Conservation (phyloP, 2,329 filamentous ascomycete species). For the Ophiocordyceps robertsii region DNA sequence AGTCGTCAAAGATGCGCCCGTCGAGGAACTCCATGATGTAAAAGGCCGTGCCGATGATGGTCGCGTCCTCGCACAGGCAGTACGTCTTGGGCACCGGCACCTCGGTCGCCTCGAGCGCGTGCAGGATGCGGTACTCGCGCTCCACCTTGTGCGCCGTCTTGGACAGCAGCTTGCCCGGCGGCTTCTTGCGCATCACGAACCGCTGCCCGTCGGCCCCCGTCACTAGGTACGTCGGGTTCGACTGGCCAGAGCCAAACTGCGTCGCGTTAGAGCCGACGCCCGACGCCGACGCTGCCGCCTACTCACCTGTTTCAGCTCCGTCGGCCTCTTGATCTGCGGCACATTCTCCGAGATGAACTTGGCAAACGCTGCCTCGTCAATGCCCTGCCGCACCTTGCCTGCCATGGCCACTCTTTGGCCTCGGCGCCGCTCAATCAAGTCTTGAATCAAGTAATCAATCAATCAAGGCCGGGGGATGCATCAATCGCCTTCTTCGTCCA, state of each 20-base stretch:
- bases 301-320: slow-evolving; percentile 78
- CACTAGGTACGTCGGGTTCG: slow-evolving; percentile 91
- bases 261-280: background rate
- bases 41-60: slow-evolving; percentile 77
- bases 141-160: slow-evolving; percentile 95
- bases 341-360: slow-evolving; percentile 65
- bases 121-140: slow-evolving; percentile 83
- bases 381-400: slow-evolving; percentile 76
- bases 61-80: slow-evolving; percentile 72
- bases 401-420: slow-evolving; percentile 46
- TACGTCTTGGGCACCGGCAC: slow-evolving; percentile 78
- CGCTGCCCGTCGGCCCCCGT: slow-evolving; percentile 55
- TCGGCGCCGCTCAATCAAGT: background rate
- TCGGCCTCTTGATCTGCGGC: slow-evolving; percentile 68
- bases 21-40: slow-evolving; percentile 97
- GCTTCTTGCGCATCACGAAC: slow-evolving; percentile 95
- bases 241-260: slow-evolving; percentile 94
- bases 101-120: slow-evolving; percentile 63
- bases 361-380: slow-evolving; percentile 69
- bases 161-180: slow-evolving; percentile 83
- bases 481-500: background rate
- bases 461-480: background rate
- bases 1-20: slow-evolving; percentile 86
- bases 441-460: background rate
- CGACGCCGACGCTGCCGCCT: background rate